phyloP scores from a whole-genome alignment of 179 eudicot genomes.

The Amaranthus tricolor region DNA sequence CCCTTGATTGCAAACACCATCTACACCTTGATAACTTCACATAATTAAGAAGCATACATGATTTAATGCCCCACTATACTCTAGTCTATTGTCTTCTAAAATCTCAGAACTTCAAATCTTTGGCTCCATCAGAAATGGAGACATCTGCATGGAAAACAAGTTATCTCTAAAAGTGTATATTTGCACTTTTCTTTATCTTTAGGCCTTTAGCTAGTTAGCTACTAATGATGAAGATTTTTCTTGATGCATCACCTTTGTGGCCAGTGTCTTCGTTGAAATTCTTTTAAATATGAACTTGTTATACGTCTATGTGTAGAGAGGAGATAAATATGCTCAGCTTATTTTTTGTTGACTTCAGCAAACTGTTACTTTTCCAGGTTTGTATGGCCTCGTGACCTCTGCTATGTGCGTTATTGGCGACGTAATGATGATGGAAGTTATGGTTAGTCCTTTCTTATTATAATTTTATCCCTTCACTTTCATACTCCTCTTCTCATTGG shows the following conservation, averaged over 20 bases:
- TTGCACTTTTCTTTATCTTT: not conserved
- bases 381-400: constrained; percentile 99
- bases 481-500: constrained; percentile 11
- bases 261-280: not conserved
- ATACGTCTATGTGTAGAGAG: not conserved
- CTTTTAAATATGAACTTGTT: not conserved
- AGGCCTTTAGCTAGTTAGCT: too few relatives aligned
- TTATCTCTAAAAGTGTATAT: not conserved
- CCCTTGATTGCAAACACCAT: too few relatives aligned
- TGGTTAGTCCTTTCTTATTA: constrained; percentile 45
- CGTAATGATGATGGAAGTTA: constrained; percentile 99
- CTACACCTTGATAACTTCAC: too few relatives aligned
- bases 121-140: too few relatives aligned
- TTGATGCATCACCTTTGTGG: not conserved
- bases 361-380: constrained; percentile 47
- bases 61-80: too few relatives aligned
- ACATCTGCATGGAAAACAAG: not conserved
- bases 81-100: too few relatives aligned
- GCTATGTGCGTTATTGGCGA: constrained; percentile 99
- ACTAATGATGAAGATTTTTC: not conserved
- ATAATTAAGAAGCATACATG: too few relatives aligned
- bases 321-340: not conserved
- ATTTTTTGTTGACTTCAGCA: constrained; percentile 4
- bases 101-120: too few relatives aligned
- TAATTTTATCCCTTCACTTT: constrained; percentile 9